Conservation (phyloP, 2,329 filamentous ascomycete genomes). For the Diaporthe longicolla region DNA sequence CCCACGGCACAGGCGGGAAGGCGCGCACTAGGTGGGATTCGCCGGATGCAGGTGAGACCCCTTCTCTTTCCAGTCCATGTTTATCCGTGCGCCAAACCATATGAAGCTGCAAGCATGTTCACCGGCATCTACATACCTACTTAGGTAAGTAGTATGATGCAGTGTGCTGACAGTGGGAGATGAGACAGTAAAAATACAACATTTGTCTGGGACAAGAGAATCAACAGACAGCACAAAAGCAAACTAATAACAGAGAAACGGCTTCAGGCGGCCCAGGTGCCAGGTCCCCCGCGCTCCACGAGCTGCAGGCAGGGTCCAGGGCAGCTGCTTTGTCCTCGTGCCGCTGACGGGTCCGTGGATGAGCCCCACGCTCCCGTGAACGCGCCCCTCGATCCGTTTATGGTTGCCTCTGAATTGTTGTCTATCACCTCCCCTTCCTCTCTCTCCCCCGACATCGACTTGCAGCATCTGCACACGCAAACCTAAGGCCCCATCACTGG, state of each 20-base stretch:
- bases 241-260: neutral
- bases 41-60: constrained; percentile 33
- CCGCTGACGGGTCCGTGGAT: constrained; percentile 19
- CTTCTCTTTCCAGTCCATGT: neutral
- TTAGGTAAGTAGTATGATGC: neutral
- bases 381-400: constrained; percentile 16
- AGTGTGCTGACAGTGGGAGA: neutral
- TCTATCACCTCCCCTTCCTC: neutral
- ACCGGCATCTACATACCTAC: neutral
- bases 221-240: neutral
- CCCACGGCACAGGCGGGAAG: constrained; percentile 26
- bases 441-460: constrained; percentile 3
- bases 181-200: neutral
- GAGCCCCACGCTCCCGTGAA: constrained; percentile 15
- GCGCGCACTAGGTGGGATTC: constrained; percentile 18
- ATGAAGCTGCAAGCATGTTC: neutral
- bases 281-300: constrained; percentile 13
- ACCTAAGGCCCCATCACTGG: constrained; percentile 36
- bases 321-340: constrained; percentile 39
- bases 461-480: constrained; percentile 15
- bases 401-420: neutral
- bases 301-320: constrained; percentile 38
- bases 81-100: constrained; percentile 8
- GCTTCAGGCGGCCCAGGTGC: constrained; percentile 18
- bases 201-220: neutral